These are phyloP conservation scores for Salix koriyanagi DNA, from an alignment of 345 rosid genomes.

Conservation along the genomic window DNA sequence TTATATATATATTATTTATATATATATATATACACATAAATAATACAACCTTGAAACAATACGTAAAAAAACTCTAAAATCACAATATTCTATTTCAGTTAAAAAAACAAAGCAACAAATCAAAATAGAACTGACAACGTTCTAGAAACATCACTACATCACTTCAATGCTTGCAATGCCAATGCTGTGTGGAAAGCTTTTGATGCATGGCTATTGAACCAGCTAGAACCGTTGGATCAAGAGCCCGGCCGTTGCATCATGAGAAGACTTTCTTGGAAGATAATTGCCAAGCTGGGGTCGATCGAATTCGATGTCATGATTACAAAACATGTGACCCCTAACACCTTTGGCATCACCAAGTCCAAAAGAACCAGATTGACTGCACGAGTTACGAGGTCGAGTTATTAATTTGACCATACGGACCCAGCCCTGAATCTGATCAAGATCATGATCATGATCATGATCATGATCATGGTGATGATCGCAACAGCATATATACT, in stretches of 20 bases:
- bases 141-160: no score
- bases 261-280: slow-evolving; percentile 12
- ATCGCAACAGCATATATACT: slow-evolving; percentile 1
- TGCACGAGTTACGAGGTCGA: slow-evolving; percentile 24
- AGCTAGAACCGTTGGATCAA: slow-evolving; percentile 22
- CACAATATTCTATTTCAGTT: no score
- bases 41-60: no score
- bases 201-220: neutral
- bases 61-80: no score
- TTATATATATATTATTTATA: no score
- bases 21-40: no score
- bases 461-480: neutral
- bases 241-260: slow-evolving; percentile 3
- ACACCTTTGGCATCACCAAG: neutral
- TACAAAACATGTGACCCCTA: slow-evolving; percentile 20
- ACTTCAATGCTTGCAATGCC: neutral
- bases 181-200: neutral
- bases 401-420: slow-evolving; percentile 21
- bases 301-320: neutral
- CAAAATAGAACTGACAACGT: no score
- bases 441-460: neutral
- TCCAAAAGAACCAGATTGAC: slow-evolving; percentile 25
- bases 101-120: no score
- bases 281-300: neutral
- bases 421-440: slow-evolving; percentile 4